Evolutionary conservation across 2,329 filamentous ascomycete species (phyloP), one percentile per base, ranked within the genome.

Genomic region (Coniella vitis): DNA sequence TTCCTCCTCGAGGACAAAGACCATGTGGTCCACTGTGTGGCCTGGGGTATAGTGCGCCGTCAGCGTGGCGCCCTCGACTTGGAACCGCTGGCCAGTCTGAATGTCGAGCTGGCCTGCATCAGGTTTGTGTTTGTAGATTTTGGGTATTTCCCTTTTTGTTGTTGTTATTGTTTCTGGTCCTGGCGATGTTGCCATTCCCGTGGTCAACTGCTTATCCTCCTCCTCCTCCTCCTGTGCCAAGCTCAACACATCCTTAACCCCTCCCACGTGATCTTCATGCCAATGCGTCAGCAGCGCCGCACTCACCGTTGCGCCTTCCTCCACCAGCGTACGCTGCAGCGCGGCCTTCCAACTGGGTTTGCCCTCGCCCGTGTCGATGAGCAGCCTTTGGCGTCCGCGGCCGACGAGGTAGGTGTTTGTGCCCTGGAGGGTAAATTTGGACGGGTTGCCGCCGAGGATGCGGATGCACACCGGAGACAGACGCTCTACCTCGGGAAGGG

Each of bases 351-450:
- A 98, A 31, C 78, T 74, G 2, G 83, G 78, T 50, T 73, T 78
- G 40, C 91, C 93, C 65, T 95, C 85, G 42, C 87, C 93, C 0
- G 90, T 95, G 68, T 98, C 93, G 60, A 98, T 81, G 19, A 98
- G 78, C 51, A 97, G 75, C 9, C 93, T 83, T 7, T 70, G 68
- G 5, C 71, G 64, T 3, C 90, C 91, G 7, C 78, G 83, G 51
- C 93, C 93, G 51, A 98, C 62, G 16, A 98, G 77, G 65, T 98
- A 98, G 31, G 93, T 98, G 66, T 98, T 98, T 57, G 93, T 96
- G 54, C 90, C 84, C 67, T 85, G 79, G 10, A 85, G 69, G 4
- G 79, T 76, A 60, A 83, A 83, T 72, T 95, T 96, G 62, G 87
- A 81, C 12, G 93, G 91, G 66, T 98, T 98, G 8, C 87, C 89